Evolutionary conservation across 768 basidiomycete species (phyloP).

Genomic region (Russula virescens): DNA sequence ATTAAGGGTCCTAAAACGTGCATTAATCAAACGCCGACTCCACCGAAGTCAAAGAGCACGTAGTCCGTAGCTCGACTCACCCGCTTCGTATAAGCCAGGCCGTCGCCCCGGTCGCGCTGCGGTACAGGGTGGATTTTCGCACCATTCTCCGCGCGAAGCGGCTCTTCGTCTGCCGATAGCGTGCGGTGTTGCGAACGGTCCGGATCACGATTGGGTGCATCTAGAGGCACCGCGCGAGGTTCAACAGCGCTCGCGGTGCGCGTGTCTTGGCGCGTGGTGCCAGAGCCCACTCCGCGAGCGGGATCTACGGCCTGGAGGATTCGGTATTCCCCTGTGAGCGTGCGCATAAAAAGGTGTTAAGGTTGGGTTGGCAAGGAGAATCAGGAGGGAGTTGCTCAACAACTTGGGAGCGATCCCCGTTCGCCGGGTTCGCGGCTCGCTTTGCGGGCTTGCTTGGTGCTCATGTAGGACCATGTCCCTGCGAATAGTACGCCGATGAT

Average conservation of each 20-base stretch:
- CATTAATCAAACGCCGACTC: background rate
- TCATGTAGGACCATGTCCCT: constrained; percentile 16
- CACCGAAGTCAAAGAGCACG: background rate
- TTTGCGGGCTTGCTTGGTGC: constrained; percentile 13
- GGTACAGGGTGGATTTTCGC: constrained; percentile 11
- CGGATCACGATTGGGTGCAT: constrained; percentile 1
- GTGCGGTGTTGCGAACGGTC: constrained; percentile 11
- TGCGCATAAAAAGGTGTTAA: background rate
- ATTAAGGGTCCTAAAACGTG: background rate
- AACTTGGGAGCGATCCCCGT: constrained; percentile 14
- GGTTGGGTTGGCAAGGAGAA: too few relatives aligned
- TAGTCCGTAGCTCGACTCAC: background rate
- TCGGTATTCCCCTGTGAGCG: constrained; percentile 12
- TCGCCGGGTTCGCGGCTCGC: constrained; percentile 18
- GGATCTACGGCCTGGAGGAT: constrained; percentile 7
- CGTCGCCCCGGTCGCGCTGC: constrained; percentile 16
- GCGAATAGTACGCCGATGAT: constrained; percentile 13
- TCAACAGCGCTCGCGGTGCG: background rate
- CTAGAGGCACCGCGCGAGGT: background rate
- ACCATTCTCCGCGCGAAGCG: constrained; percentile 4
- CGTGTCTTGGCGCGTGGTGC: background rate
- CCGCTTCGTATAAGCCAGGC: constrained; percentile 10
- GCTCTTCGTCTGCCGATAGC: background rate
- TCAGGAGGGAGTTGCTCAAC: background rate
- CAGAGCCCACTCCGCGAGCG: background rate